Percentiles rank a stretch among this genome's conserved stretches.
phyloP scores from a whole-genome alignment of 2,329 filamentous ascomycete species.

The Colletotrichum navitas region DNA sequence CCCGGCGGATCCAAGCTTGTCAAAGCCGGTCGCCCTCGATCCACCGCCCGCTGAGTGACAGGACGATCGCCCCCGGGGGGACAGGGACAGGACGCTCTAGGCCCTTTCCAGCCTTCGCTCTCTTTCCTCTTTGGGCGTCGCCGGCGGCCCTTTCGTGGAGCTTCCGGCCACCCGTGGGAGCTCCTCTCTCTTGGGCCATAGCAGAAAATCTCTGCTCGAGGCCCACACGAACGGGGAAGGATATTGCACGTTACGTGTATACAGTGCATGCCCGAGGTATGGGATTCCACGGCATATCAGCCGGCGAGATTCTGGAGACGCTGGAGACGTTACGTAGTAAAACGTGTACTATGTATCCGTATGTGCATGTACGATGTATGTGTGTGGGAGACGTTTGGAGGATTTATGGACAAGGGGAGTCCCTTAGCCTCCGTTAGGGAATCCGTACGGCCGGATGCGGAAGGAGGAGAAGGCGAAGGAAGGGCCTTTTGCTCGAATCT shows the following conservation, averaged over 20 bases:
- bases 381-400: neutral
- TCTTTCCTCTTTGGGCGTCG: neutral
- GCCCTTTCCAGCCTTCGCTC: slow-evolving; percentile 10
- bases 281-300: neutral
- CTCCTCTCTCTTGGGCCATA: slow-evolving; percentile 1
- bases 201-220: slow-evolving; percentile 1
- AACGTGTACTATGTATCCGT: too few species aligned
- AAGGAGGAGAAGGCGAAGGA: neutral
- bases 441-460: neutral
- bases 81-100: slow-evolving; percentile 12
- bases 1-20: slow-evolving; percentile 34
- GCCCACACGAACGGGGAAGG: neutral
- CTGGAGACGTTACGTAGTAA: neutral
- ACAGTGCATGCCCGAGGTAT: too few species aligned
- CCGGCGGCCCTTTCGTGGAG: slow-evolving; percentile 17
- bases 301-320: slow-evolving; percentile 2
- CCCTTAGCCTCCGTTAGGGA: neutral
- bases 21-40: slow-evolving; percentile 9
- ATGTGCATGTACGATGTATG: too few species aligned
- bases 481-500: slow-evolving; percentile 3
- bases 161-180: slow-evolving; percentile 4
- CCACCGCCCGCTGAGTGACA: slow-evolving; percentile 6
- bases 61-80: slow-evolving; percentile 39
- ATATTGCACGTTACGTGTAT: neutral
- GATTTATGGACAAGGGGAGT: slow-evolving; percentile 1